phyloP scores from a whole-genome alignment of 768 basidiomycete species.

The Termitomyces bulborhizus region DNA sequence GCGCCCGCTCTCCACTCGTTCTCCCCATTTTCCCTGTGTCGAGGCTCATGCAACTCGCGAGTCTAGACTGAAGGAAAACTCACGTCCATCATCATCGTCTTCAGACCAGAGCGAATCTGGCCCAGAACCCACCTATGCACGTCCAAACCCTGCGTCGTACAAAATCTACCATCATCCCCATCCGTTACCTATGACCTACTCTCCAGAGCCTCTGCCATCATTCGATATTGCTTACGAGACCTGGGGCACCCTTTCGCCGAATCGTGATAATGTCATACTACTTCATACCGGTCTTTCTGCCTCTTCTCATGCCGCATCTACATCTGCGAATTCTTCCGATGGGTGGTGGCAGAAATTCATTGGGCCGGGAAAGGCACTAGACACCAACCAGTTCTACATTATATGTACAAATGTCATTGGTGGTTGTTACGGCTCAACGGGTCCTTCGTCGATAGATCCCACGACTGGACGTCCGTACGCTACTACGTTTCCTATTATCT shows the following conservation, averaged over 20 bases:
- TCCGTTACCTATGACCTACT: constrained; percentile 62
- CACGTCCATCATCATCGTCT: constrained; percentile 16
- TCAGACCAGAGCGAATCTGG: constrained; percentile 39
- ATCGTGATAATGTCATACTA: constrained; percentile 83
- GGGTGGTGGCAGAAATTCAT: constrained; percentile 99
- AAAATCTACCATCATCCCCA: constrained; percentile 52
- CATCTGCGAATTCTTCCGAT: constrained; percentile 63
- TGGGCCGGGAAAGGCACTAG: constrained; percentile 88
- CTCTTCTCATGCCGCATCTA: constrained; percentile 90
- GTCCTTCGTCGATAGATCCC: constrained; percentile 81
- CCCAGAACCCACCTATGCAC: constrained; percentile 78
- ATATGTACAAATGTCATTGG: constrained; percentile 96
- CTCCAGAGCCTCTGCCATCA: constrained; percentile 45
- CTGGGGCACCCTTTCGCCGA: constrained; percentile 84
- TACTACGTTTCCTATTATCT: constrained; percentile 86
- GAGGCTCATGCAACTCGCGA: constrained; percentile 74
- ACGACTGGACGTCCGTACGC: constrained; percentile 69
- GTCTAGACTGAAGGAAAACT: constrained; percentile 36
- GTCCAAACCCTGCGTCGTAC: constrained; percentile 74
- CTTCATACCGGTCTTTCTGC: constrained; percentile 96
- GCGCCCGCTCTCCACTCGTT: constrained; percentile 5
- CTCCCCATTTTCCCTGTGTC: constrained; percentile 64
- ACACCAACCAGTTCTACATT: constrained; percentile 88
- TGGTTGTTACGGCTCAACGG: constrained; percentile 96
- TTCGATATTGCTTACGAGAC: constrained; percentile 96